These are phyloP conservation scores for Haplosporangium gracile DNA, from an alignment of 192 early-diverging fungal genomes.

Conservation along the genomic window DNA sequence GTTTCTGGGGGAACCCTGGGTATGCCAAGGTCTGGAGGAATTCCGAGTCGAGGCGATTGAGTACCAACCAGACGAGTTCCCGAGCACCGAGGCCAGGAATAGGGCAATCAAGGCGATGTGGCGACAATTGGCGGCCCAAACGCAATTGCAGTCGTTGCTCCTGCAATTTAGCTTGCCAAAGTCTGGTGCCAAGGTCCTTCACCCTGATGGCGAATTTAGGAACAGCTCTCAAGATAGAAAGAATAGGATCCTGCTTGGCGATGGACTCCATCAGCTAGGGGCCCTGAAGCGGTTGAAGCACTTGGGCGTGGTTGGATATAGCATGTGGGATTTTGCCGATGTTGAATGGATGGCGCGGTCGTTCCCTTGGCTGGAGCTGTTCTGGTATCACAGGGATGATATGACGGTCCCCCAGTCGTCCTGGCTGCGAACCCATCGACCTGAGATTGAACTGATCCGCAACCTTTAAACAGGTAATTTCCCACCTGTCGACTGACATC, in stretches of 20 bases:
- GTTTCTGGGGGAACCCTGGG: constrained; percentile 17
- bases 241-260: not conserved
- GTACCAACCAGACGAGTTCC: not conserved
- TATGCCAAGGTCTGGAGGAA: constrained; percentile 4
- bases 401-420: constrained; percentile 15
- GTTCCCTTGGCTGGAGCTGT: constrained; percentile 8
- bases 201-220: not conserved
- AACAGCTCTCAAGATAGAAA: not conserved
- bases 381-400: not conserved
- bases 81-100: not conserved
- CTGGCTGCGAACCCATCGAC: constrained; percentile 10
- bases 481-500: not conserved
- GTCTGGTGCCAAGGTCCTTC: not conserved
- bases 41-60: not conserved
- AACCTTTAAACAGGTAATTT: not conserved
- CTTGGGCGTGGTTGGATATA: not conserved
- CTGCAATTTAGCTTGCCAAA: not conserved
- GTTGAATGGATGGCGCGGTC: constrained; percentile 9
- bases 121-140: not conserved
- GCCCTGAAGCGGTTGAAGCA: not conserved
- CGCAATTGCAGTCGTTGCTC: not conserved
- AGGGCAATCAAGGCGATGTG: not conserved
- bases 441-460: not conserved
- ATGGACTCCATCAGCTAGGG: not conserved
- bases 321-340: constrained; percentile 4